Percentiles rank a stretch among this genome's conserved stretches.
phyloP scores from a whole-genome alignment of 164 flowering plant species.

The Stephania cephalantha region DNA sequence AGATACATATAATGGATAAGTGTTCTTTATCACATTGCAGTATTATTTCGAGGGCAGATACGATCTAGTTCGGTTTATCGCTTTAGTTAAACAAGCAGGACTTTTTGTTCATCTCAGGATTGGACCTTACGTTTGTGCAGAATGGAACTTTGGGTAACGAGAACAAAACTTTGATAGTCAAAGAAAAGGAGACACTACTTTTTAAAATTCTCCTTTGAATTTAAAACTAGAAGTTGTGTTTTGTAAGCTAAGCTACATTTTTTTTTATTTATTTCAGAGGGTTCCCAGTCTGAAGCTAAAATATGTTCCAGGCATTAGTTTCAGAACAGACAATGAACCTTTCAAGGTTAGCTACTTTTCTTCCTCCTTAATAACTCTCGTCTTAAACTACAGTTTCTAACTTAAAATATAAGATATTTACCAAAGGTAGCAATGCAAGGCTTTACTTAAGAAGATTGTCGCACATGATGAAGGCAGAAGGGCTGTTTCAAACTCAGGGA shows the following conservation, averaged over 20 bases:
- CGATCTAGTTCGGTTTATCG: constrained; percentile 77
- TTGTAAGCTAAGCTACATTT: not conserved
- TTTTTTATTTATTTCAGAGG: constrained; percentile 41
- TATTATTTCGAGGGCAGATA: constrained; percentile 82
- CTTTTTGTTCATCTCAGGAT: constrained; percentile 83
- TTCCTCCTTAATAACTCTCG: not conserved
- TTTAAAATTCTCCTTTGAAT: not conserved
- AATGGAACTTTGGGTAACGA: constrained; percentile 96
- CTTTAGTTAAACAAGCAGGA: constrained; percentile 78
- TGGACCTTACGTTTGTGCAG: constrained; percentile 96
- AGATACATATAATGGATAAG: not conserved
- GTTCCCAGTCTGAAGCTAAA: constrained; percentile 92
- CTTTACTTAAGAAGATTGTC: constrained; percentile 66
- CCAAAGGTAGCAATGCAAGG: constrained; percentile 52
- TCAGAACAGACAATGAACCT: constrained; percentile 80
- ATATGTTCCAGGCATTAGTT: constrained; percentile 64
- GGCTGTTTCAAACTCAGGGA: constrained; percentile 67
- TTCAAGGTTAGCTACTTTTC: constrained; percentile 56
- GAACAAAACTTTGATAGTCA: not conserved
- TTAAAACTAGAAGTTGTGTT: not conserved
- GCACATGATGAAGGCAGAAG: constrained; percentile 79
- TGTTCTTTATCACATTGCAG: constrained; percentile 24
- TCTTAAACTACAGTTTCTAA: not conserved
- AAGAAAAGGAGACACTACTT: not conserved
- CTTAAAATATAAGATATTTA: not conserved